Percentiles rank a stretch among this genome's conserved stretches.
Evolutionary conservation across 208 protist genomes (phyloP).

Genomic region (Acanthamoeba culbertsoni): DNA sequence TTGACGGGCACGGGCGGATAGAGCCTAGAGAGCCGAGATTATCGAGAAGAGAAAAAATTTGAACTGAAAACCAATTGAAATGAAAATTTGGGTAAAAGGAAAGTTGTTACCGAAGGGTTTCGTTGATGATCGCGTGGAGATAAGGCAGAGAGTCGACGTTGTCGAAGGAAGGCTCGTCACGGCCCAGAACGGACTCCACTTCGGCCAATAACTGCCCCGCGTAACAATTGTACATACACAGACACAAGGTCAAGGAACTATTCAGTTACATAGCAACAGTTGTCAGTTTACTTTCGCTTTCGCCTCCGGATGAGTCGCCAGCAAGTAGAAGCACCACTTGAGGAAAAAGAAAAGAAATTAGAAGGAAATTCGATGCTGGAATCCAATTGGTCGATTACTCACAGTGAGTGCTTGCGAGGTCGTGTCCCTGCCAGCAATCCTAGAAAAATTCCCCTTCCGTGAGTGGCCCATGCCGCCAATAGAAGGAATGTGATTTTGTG

Average conservation of each 20-base stretch:
- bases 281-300: neutral
- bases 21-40: neutral
- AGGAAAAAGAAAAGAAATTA: too few relatives aligned
- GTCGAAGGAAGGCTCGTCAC: neutral
- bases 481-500: too few relatives aligned
- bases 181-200: neutral
- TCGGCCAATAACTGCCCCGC: neutral
- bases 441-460: too few relatives aligned
- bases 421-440: conserved; percentile 46
- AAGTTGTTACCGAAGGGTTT: conserved; percentile 42
- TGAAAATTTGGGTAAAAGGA: neutral
- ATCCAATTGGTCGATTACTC: too few relatives aligned
- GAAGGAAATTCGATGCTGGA: too few relatives aligned
- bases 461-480: too few relatives aligned
- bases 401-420: conserved; percentile 16
- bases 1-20: conserved; percentile 28
- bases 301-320: neutral
- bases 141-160: neutral
- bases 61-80: too few relatives aligned
- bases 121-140: neutral
- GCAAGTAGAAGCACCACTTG: conserved; percentile 21
- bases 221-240: too few relatives aligned
- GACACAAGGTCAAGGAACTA: neutral
- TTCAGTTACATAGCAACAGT: neutral
- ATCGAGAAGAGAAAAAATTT: too few relatives aligned